Percentiles rank a stretch among this genome's conserved stretches.
Conservation (phyloP, 192 early-diverging fungal species). For the Phycomyces blakesleeanus region DNA sequence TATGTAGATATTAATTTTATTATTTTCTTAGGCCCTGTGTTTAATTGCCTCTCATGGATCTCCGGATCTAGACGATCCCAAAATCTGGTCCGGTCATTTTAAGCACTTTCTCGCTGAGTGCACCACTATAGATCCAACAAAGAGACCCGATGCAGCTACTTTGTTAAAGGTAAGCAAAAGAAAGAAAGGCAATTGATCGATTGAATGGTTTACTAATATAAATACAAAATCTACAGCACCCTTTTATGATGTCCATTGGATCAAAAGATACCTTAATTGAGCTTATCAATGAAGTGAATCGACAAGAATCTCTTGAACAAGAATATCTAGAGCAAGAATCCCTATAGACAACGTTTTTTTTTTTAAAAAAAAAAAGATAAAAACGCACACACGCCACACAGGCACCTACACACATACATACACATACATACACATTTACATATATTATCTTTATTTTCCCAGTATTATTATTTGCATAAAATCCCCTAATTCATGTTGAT, state of each 20-base stretch:
- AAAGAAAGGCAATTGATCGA: background rate
- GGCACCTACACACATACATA: no score
- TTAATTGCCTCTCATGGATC: slow-evolving; percentile 86
- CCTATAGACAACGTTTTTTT: no score
- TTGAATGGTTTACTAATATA: background rate
- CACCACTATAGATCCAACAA: slow-evolving; percentile 67
- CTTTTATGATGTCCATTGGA: background rate
- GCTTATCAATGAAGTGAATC: background rate
- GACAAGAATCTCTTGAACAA: background rate
- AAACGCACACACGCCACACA: no score
- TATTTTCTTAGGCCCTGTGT: slow-evolving; percentile 72
- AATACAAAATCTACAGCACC: background rate
- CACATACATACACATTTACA: no score
- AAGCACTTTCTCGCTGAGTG: slow-evolving; percentile 70
- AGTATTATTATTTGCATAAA: no score
- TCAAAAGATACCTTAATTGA: background rate
- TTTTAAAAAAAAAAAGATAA: no score
- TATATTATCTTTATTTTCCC: no score
- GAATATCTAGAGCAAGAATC: background rate
- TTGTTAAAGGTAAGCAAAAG: slow-evolving; percentile 49
- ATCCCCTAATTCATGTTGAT: no score
- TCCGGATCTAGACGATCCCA: slow-evolving; percentile 75
- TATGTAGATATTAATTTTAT: background rate
- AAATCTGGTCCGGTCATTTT: slow-evolving; percentile 63
- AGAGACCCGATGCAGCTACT: slow-evolving; percentile 64